Evolutionary conservation across 1,139 yeast species (phyloP).

Genomic region (Diutina pseudorugosa): DNA sequence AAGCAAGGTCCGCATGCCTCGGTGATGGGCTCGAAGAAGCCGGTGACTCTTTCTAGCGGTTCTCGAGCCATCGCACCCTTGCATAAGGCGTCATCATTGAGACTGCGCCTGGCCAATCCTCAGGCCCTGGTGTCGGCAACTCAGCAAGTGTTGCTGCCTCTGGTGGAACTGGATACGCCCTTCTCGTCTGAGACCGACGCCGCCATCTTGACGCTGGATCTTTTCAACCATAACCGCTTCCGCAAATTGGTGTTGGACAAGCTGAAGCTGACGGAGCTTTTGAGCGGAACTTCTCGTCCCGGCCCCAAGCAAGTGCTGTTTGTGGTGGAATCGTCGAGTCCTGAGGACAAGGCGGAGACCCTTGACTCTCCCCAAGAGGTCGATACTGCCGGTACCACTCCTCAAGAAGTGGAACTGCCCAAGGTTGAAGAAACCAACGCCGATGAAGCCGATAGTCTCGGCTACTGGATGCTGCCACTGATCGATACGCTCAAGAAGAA

Average conservation of each 20-base stretch:
- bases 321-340: slow-evolving; percentile 2
- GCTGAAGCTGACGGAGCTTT: slow-evolving; percentile 14
- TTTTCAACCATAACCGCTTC: slow-evolving; percentile 48
- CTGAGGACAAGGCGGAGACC: neutral
- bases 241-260: slow-evolving; percentile 43
- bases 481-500: slow-evolving; percentile 45
- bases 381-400: neutral
- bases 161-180: slow-evolving; percentile 9
- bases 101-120: slow-evolving; percentile 4
- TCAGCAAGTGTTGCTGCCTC: slow-evolving; percentile 11
- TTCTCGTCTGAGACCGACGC: slow-evolving; percentile 35
- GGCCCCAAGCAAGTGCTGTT: slow-evolving; percentile 26
- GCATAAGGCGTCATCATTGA: slow-evolving; percentile 13
- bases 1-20: slow-evolving; percentile 43
- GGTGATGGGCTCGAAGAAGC: slow-evolving; percentile 28
- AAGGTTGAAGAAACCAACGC: slow-evolving; percentile 1
- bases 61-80: slow-evolving; percentile 53
- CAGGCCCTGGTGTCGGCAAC: slow-evolving; percentile 8
- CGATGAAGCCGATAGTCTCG: slow-evolving; percentile 42
- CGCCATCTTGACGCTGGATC: slow-evolving; percentile 59
- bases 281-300: slow-evolving; percentile 9
- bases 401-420: neutral
- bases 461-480: slow-evolving; percentile 84
- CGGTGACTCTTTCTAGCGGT: slow-evolving; percentile 38
- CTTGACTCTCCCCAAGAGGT: neutral